Base-by-base conservation (phyloP, 2,329 filamentous ascomycete genomes). In the Didymosphaeria variabile region DNA sequence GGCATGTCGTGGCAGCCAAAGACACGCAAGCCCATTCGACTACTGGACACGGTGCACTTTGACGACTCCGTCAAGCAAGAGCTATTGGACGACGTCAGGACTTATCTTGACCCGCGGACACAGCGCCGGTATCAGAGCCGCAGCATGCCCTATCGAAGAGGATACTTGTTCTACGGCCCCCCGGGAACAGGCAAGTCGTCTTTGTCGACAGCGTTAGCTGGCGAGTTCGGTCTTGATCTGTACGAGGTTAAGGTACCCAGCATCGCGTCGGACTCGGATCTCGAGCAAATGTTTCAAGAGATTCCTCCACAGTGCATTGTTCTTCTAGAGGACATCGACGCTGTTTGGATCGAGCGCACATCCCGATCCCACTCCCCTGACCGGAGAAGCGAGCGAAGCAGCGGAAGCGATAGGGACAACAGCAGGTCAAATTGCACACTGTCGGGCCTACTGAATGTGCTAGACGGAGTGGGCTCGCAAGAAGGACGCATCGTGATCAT, bases 401-500 rank as follows among this genome's bases (percentile, higher is more conserved):
- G 34, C 34, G 50, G 50, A 19, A 53, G 50, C 13, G 34, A 52
- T 23, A 23, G 50, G 21, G 50, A 36, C 13, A 42, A 29, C 15
- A 53, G n/a, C 10, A 23, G 21, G 8, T 29, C 50, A 7, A 53
- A 40, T 53, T 36, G 36, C 21, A 53, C 50, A 5, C 40, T 53
- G 12, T 53, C 50, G 13, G 50, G 50, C 50, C 19, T 53, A 2
- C 34, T 53, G 10, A 53, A 40, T 26, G 50, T 53, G 50, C 50
- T 53, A n/a, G 50, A 53, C 23, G 50, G 50, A 12, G 50, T 53
- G 10, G 50, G 50, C 13, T 53, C 50, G 21, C 50, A 53, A 17
- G 50, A 53, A 53, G 50, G 50, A n/a, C 50, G 50, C 23, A 53
- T 53, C 23, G 50, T 53, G 19, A 53, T 53, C 32, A 53, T 53